Percentiles rank a stretch among this genome's conserved stretches.
Conservation (phyloP, 257 asterid species). For the Vinca minor region DNA sequence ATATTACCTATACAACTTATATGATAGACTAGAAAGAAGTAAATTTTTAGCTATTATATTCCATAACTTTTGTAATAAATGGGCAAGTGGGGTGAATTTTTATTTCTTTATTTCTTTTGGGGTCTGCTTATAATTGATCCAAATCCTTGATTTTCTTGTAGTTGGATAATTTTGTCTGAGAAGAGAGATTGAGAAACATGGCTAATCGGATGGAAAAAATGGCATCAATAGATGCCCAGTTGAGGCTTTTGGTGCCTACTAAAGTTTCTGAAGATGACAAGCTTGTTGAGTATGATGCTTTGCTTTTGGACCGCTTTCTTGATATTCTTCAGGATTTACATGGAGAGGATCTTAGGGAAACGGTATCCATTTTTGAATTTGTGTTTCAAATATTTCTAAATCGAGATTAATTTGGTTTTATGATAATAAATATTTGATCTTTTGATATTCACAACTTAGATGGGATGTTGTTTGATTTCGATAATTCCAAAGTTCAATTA, state of each 20-base stretch:
- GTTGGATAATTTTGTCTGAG: slow-evolving; percentile 12
- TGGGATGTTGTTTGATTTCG: slow-evolving; percentile 4
- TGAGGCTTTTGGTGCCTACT: slow-evolving; percentile 37
- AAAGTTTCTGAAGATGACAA: slow-evolving; percentile 47
- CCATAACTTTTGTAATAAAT: no score
- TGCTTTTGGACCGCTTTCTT: slow-evolving; percentile 43
- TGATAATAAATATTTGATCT: slow-evolving; percentile 14
- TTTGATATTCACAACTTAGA: slow-evolving; percentile 2
- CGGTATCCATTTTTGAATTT: slow-evolving; percentile 26
- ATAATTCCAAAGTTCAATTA: slow-evolving; percentile 4
- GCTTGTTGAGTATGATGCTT: slow-evolving; percentile 50
- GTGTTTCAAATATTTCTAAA: no score
- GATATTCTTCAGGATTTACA: slow-evolving; percentile 45
- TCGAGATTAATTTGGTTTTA: not conserved
- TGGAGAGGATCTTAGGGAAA: slow-evolving; percentile 40
- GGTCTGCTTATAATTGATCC: slow-evolving; percentile 8
- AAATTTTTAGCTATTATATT: no score
- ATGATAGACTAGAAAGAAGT: no score
- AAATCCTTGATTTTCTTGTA: slow-evolving; percentile 19
- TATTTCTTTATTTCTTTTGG: no score
- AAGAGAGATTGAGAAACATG: slow-evolving; percentile 19
- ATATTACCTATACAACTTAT: no score
- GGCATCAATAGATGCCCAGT: slow-evolving; percentile 47
- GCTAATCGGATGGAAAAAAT: slow-evolving; percentile 33
- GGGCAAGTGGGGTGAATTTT: no score